Evolutionary conservation across 495 filamentous ascomycete species (phyloP).

Genomic region (Amniculicola lignicola): DNA sequence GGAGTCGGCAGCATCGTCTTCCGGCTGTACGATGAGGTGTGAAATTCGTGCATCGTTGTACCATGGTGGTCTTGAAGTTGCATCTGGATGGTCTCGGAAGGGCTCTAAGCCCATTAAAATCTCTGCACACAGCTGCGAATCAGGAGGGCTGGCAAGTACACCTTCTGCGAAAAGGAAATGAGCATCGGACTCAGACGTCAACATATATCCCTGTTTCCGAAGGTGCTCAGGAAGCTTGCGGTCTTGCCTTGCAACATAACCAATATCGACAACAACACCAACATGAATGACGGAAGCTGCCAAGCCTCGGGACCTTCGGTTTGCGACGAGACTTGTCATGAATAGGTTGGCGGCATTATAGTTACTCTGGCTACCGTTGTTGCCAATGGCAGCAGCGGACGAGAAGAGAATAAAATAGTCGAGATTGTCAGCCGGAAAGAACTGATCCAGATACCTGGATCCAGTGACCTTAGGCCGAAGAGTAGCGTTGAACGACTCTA

Average conservation of each 20-base stretch:
- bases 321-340: background rate
- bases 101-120: conserved; percentile 2
- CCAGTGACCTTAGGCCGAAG: conserved; percentile 20
- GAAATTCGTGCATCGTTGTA: no score
- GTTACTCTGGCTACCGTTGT: conserved; percentile 7
- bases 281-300: conserved; percentile 3
- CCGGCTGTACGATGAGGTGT: no score
- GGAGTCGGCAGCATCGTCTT: no score
- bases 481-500: background rate
- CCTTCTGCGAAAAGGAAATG: conserved; percentile 60
- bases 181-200: conserved; percentile 57
- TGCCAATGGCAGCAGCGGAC: conserved; percentile 5
- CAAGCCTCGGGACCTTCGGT: background rate
- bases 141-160: conserved; percentile 42
- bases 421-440: background rate
- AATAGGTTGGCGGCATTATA: conserved; percentile 18
- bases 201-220: background rate
- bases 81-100: no score
- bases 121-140: conserved; percentile 12
- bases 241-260: background rate
- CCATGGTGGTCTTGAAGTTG: no score
- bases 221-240: background rate
- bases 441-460: conserved; percentile 1
- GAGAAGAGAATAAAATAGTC: conserved; percentile 27
- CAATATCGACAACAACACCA: background rate